Base-by-base conservation (phyloP, 176 grass and related monocot genomes). In the Eragrostis curvula region DNA sequence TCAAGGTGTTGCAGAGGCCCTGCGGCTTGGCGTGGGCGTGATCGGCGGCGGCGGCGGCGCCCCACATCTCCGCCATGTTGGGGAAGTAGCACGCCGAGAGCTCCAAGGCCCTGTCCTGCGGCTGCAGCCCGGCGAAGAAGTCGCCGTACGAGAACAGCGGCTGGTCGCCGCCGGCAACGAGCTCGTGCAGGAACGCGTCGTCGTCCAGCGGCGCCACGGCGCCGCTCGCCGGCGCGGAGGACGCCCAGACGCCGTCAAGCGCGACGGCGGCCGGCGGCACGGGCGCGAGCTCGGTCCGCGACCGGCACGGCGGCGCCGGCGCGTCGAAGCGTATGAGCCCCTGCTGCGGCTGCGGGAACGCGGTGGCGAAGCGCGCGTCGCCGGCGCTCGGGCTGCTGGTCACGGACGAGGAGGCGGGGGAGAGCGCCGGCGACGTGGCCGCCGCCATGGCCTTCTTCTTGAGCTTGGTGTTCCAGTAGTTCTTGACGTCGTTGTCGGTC, bases 391-490 rank as follows among this genome's bases (percentile, higher is more conserved):
- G 77, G 88, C 36, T 82, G 73, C 58, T 82, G 66, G 83, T 85
- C 56, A 77, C 29, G 48, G 78, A 82, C 12, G 88, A 86, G 13
- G 83, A 78, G 48, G 78, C 73, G 9, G 87, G 87, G 20, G 87
- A 89, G 64, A 85, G 77, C 16, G 72, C 61, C 18, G 80, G 51
- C 32, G 74, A 67, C 48, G 86, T 67, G 5, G 15, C 27, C 39
- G 14, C 56, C 7, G 64, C 46, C 62, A 87, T 71, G 77, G 84
- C 60, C 81, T 94, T 97, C 81, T 97, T 97, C 95, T 97, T 97
- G 60, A 97, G 88, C 83, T 92, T 97, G 74, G 92, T 97, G 88
- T 97, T 97, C 95, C 95, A 97, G 85, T 97, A 92, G 80, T 97
- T 97, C 75, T 97, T 97, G 66, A 97, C 90, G 78, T 97, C 90